phyloP scores from a whole-genome alignment of 371 early-diverging fungal genomes.

The Smittium mucronatum region DNA sequence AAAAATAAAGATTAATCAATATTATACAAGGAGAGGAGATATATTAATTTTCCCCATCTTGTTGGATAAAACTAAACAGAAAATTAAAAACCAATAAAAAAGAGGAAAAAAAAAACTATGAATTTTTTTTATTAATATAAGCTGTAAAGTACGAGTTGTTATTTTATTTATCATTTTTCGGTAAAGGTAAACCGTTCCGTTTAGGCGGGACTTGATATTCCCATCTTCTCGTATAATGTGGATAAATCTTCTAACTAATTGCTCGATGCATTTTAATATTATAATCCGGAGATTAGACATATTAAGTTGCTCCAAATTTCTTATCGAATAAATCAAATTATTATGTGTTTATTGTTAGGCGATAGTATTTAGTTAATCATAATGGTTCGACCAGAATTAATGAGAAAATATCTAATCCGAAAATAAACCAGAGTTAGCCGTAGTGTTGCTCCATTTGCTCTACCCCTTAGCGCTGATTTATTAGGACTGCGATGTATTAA shows the following conservation, averaged over 20 bases:
- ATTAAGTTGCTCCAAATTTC: neutral
- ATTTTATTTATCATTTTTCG: neutral
- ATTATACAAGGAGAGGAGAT: too few species aligned
- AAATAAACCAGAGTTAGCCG: neutral
- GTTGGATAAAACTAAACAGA: too few species aligned
- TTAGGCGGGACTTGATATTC: neutral
- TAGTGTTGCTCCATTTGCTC: neutral
- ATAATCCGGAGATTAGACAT: neutral
- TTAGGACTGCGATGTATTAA: neutral
- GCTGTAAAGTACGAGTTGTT: too few species aligned
- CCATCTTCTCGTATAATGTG: too few species aligned
- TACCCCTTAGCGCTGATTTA: neutral
- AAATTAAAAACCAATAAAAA: too few species aligned
- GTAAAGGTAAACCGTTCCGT: neutral
- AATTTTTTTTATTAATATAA: too few species aligned
- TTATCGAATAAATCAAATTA: neutral
- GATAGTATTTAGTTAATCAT: neutral
- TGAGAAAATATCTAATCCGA: neutral
- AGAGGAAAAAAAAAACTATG: too few species aligned
- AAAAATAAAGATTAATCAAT: too few species aligned
- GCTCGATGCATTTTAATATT: too few species aligned
- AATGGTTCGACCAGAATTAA: neutral
- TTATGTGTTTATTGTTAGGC: neutral
- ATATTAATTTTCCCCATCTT: too few species aligned
- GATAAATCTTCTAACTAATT: too few species aligned